Evolutionary conservation across 2,329 filamentous ascomycete species (phyloP).

Genomic region (Ophiocordyceps robertsii): DNA sequence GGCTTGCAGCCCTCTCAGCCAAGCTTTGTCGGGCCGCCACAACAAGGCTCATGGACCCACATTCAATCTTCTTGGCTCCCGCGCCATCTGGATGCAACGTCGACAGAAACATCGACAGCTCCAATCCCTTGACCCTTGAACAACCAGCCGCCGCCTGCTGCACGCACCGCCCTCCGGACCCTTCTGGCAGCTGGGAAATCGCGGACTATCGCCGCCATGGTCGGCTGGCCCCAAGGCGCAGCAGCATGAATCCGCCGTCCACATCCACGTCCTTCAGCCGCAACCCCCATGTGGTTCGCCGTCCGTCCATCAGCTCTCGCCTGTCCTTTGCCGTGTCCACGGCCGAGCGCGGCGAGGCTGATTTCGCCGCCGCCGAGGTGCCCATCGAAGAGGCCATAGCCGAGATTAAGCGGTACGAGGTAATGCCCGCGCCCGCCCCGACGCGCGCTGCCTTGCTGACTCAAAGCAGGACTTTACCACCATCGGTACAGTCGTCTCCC

Average conservation of each 20-base stretch:
- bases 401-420: constrained; percentile 94
- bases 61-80: too few relatives aligned
- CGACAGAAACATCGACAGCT: too few relatives aligned
- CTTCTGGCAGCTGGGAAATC: background rate
- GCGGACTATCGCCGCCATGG: constrained; percentile 20
- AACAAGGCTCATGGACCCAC: too few relatives aligned
- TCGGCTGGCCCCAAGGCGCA: constrained; percentile 12
- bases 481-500: constrained; percentile 45
- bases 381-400: constrained; percentile 89
- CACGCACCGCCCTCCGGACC: background rate
- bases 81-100: too few relatives aligned
- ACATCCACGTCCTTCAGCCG: constrained; percentile 38
- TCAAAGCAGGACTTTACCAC: constrained; percentile 70
- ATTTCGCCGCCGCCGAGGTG: constrained; percentile 42
- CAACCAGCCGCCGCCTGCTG: too few relatives aligned
- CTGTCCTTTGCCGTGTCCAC: constrained; percentile 55
- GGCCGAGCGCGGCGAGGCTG: constrained; percentile 47
- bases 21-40: too few relatives aligned
- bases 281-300: constrained; percentile 24
- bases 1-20: too few relatives aligned
- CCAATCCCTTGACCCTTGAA: too few relatives aligned
- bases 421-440: constrained; percentile 13
- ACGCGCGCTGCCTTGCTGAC: constrained; percentile 4
- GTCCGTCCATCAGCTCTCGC: constrained; percentile 48
- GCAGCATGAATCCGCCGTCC: constrained; percentile 37